Conservation (phyloP, 2,329 filamentous ascomycete species). For the Coniochaeta sp. region DNA sequence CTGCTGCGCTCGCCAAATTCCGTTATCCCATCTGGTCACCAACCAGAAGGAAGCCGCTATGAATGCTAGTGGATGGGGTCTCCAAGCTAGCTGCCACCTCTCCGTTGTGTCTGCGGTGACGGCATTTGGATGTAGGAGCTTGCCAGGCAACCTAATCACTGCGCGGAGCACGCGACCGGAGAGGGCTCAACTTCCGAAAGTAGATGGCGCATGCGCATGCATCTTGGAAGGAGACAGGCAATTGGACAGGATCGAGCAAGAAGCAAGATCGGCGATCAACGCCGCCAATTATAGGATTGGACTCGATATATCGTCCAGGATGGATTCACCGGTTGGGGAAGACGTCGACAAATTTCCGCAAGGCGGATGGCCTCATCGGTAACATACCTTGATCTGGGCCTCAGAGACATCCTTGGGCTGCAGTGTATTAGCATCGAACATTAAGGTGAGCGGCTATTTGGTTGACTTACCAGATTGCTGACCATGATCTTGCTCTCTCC, state of each 20-base stretch:
- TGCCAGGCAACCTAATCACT: conserved; percentile 17
- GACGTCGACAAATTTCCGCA: conserved; percentile 65
- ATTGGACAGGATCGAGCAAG: conserved; percentile 12
- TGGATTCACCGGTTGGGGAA: conserved; percentile 26
- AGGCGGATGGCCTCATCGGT: conserved; percentile 67
- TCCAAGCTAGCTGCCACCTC: conserved; percentile 3
- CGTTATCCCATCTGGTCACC: conserved; percentile 16
- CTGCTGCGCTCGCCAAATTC: conserved; percentile 18
- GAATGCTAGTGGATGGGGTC: conserved; percentile 9
- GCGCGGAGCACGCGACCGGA: conserved; percentile 9
- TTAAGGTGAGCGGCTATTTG: neutral
- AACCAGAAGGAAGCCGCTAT: conserved; percentile 12
- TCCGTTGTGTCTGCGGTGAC: conserved; percentile 8
- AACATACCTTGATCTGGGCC: conserved; percentile 99
- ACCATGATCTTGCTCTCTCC: conserved; percentile 96
- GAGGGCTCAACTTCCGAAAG: conserved; percentile 16
- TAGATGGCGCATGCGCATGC: conserved; percentile 6
- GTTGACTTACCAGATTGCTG: conserved; percentile 81
- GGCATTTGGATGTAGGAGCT: conserved; percentile 12
- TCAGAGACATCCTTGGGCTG: conserved; percentile 96
- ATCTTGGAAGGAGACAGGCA: conserved; percentile 7
- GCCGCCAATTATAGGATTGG: conserved; percentile 8
- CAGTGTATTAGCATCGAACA: conserved; percentile 34
- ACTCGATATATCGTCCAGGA: conserved; percentile 15
- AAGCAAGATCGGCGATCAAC: conserved; percentile 12